Evolutionary conservation across 1,139 yeast species (phyloP).

Genomic region (Lizanozyma gosingica): DNA sequence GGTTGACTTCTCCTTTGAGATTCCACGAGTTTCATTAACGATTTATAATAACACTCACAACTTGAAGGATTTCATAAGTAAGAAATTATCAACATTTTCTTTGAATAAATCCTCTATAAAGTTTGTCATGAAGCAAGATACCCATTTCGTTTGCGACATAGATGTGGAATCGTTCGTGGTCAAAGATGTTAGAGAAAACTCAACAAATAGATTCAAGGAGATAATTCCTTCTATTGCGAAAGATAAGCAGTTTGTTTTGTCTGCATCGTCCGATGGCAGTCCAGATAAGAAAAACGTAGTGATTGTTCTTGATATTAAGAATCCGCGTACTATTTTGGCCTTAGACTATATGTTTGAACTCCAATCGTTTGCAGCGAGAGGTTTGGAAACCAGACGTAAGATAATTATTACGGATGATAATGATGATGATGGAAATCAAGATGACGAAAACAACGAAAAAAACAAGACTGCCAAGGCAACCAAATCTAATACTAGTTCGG

Average conservation of each 20-base stretch:
- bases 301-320: slow-evolving; percentile 60
- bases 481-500: slow-evolving; percentile 1
- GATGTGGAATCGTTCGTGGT: slow-evolving; percentile 69
- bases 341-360: slow-evolving; percentile 78
- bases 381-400: slow-evolving; percentile 18
- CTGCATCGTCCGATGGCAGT: slow-evolving; percentile 34
- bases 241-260: slow-evolving; percentile 65
- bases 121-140: slow-evolving; percentile 43
- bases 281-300: slow-evolving; percentile 32
- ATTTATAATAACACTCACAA: slow-evolving; percentile 51
- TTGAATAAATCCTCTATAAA: slow-evolving; percentile 49
- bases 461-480: background rate
- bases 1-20: slow-evolving; percentile 43
- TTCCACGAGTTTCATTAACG: slow-evolving; percentile 58
- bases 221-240: slow-evolving; percentile 66
- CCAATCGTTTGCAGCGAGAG: slow-evolving; percentile 50
- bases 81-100: slow-evolving; percentile 54
- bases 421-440: slow-evolving; percentile 8
- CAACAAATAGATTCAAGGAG: slow-evolving; percentile 64
- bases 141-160: slow-evolving; percentile 52
- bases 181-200: slow-evolving; percentile 56
- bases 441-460: slow-evolving; percentile 6
- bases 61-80: slow-evolving; percentile 24
- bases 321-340: slow-evolving; percentile 75
- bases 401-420: slow-evolving; percentile 11